Base-by-base conservation (phyloP, 768 basidiomycete genomes). In the Paxillus involutus region DNA sequence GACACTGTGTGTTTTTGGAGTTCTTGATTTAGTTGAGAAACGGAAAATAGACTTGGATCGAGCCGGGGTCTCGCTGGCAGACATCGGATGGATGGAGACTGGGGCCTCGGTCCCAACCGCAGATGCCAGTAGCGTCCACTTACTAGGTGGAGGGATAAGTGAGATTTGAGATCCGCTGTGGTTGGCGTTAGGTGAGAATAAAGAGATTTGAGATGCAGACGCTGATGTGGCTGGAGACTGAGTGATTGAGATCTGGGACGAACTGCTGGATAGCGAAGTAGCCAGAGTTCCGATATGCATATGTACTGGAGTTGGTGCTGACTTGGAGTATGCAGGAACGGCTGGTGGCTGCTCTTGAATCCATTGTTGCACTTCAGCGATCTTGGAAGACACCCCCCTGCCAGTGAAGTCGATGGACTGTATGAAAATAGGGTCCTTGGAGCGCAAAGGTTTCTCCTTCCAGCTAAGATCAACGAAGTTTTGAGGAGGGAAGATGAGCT, bases 401-500 rank as follows among this genome's bases (percentile, higher is more conserved):
- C 84, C 83, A 9, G 88, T 80, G 58, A 87, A 93, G 60, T 88
- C 80, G n/a, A 83, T 73, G 10, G 83, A 79, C 52, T 88, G 95
- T 17, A 84, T 71, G 65, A 80, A 89, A 17, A 90, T 74, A 9
- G 79, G 79, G 33, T 83, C 81, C 57, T 75, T 80, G 10, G 89
- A 83, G 54, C 89, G 86, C 3, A 73, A 47, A 1, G 91, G 91
- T 58, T 91, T 88, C 41, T 85, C 82, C 57, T 81, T 82, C 91
- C 94, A 94, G 41, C 86, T 74, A 2, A 88, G 75, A 66, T 96
- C 94, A 45, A 95, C 73, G 35, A 94, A 77, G 68, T 96, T 96
- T 67, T 90, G 84, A 10, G 88, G 81, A 0, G 91, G 91, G 60
- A 87, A 94, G 17, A 86, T 77, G 55, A 95, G 76, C 68, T 87